phyloP scores from a whole-genome alignment of 208 protist species.

The Phytomonas francai region DNA sequence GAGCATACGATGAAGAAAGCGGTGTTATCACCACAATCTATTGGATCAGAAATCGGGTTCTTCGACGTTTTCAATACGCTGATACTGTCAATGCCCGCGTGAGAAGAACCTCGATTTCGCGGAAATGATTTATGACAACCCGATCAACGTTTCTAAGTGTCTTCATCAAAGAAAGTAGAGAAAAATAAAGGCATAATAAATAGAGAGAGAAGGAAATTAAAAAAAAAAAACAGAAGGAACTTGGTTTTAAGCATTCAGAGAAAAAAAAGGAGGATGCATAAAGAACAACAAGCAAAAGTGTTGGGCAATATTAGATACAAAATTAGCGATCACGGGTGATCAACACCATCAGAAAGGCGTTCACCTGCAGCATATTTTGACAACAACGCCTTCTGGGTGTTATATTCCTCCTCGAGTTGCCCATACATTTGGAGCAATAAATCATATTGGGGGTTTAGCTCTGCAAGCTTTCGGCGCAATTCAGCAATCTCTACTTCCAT shows the following conservation, averaged over 20 bases:
- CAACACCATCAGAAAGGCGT: neutral
- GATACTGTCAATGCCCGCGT: neutral
- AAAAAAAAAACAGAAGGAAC: neutral
- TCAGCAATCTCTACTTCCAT: slow-evolving; percentile 20
- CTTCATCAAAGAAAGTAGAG: neutral
- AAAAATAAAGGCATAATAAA: slow-evolving; percentile 7
- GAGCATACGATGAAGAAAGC: neutral
- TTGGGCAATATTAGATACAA: neutral
- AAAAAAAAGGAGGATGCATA: slow-evolving; percentile 1
- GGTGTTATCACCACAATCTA: neutral
- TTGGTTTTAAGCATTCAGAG: neutral
- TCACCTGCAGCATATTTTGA: neutral
- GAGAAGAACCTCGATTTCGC: neutral
- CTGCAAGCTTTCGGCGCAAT: slow-evolving; percentile 20
- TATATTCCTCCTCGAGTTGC: slow-evolving; percentile 48
- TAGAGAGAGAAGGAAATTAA: neutral
- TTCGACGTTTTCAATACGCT: neutral
- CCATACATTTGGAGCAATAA: slow-evolving; percentile 78
- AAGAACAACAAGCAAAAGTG: neutral
- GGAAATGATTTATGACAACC: neutral
- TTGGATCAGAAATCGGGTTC: neutral
- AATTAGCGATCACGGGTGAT: neutral
- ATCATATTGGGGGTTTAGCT: slow-evolving; percentile 50
- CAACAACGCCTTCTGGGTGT: neutral
- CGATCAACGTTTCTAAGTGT: neutral